Conservation (phyloP, 2,329 filamentous ascomycete genomes). For the Fusarium anthophilum region DNA sequence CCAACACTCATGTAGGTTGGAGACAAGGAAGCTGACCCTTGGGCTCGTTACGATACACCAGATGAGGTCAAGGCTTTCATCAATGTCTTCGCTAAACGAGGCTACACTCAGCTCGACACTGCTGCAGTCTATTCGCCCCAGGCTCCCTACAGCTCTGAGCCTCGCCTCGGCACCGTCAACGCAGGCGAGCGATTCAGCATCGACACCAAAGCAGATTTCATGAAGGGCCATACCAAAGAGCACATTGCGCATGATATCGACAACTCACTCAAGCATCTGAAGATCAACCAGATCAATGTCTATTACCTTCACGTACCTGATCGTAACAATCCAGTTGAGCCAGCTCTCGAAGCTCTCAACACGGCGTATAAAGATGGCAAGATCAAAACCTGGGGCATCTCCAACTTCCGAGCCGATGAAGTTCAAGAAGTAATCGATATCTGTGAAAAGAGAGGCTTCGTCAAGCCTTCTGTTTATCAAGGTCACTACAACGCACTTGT, state of each 20-base stretch:
- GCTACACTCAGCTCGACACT: slow-evolving; percentile 46
- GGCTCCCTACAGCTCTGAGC: slow-evolving; percentile 44
- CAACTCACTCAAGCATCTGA: slow-evolving; percentile 45
- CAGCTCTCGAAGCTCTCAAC: slow-evolving; percentile 54
- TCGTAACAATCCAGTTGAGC: slow-evolving; percentile 52
- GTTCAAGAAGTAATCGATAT: slow-evolving; percentile 55
- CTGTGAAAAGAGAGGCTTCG: slow-evolving; percentile 53
- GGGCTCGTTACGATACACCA: slow-evolving; percentile 37
- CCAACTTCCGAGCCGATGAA: slow-evolving; percentile 56
- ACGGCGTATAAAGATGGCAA: slow-evolving; percentile 52
- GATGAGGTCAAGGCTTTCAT: slow-evolving; percentile 41
- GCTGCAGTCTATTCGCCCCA: slow-evolving; percentile 45
- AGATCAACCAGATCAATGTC: slow-evolving; percentile 33
- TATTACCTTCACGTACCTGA: slow-evolving; percentile 46
- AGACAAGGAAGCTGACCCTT: slow-evolving; percentile 30
- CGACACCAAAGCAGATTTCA: slow-evolving; percentile 49
- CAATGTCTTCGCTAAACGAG: slow-evolving; percentile 33
- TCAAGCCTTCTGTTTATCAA: slow-evolving; percentile 57
- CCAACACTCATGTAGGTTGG: slow-evolving; percentile 19
- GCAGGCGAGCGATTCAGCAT: slow-evolving; percentile 46
- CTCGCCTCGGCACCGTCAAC: slow-evolving; percentile 41
- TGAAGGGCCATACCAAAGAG: slow-evolving; percentile 42
- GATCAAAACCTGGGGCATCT: slow-evolving; percentile 57
- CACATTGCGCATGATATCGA: slow-evolving; percentile 45
- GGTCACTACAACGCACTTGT: slow-evolving; percentile 58